Evolutionary conservation across 805 yeast genomes (phyloP), one percentile per base, ranked within the genome.

Genomic region (Wickerhamiella parazyma): DNA sequence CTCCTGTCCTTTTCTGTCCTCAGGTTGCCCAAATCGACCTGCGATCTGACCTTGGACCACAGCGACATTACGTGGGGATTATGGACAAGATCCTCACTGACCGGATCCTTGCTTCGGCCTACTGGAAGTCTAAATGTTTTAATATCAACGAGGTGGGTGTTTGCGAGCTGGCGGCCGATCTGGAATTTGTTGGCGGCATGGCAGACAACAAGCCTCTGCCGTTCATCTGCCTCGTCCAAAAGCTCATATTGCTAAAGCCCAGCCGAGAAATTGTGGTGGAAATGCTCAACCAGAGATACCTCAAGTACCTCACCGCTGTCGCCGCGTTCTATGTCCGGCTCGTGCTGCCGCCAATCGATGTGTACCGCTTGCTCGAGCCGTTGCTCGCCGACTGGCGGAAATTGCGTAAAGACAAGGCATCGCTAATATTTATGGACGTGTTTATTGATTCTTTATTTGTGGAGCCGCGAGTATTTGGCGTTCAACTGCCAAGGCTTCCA

Each of bases 171-270:
- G 68, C 69, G 0, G 65, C 66, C 2, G 62, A 62, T 6, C 47
- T 76, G 6, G 55, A 67, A 8, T 65, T 66, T 40, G 59, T 83
- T 4, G 89, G 84, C 0, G 78, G 81, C 0, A 62, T 71, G n/a
- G 63, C 68, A 12, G 44, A 46, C 36, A 75, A 75, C 25, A 61
- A 74, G 48, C 91, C 93, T 0, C 66, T 80, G 14, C 78, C 77
- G 11, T 85, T 84, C 52, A 56, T 83, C n/a, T 78, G 94, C 55
- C 67, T 94, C 36, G 59, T 85, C 26, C 73, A 84, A 54, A 76
- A 89, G 49, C 57, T 89, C 46, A 66, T 87, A 4, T 94, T 89
- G 58, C 60, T 91, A 14, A 75, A 75, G 48, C 96, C 96, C 0
- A 53, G 69, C 1, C 53, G 55, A 9, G 81, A 75, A 4, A 73